Conservation (phyloP, 2,329 filamentous ascomycete species). For the Colletotrichum gigasporum region DNA sequence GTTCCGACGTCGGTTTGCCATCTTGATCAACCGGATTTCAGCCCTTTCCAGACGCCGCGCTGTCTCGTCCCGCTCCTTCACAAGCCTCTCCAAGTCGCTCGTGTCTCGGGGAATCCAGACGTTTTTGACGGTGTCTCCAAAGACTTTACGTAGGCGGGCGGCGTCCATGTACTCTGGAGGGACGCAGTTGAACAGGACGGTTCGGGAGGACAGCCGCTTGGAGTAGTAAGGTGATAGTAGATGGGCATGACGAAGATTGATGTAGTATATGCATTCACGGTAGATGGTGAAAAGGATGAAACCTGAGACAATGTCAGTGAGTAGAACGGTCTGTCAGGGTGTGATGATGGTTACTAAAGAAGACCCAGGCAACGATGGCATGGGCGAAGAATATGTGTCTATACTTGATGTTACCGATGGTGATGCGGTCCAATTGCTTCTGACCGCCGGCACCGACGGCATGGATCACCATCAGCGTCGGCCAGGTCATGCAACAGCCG, state of each 20-base stretch:
- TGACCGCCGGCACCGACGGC: constrained; percentile 77
- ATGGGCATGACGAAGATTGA: constrained; percentile 94
- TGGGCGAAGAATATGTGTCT: constrained; percentile 81
- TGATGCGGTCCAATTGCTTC: constrained; percentile 70
- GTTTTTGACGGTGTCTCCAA: constrained; percentile 80
- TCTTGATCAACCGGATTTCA: constrained; percentile 82
- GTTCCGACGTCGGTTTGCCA: constrained; percentile 62
- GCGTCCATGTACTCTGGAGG: constrained; percentile 81
- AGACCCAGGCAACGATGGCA: constrained; percentile 81
- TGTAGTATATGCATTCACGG: constrained; percentile 90
- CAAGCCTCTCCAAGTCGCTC: constrained; percentile 77
- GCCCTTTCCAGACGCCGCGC: constrained; percentile 84
- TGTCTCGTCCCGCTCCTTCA: constrained; percentile 78
- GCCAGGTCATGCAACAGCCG: constrained; percentile 85
- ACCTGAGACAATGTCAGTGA: constrained; percentile 40
- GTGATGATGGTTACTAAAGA: constrained; percentile 62
- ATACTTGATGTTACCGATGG: constrained; percentile 61
- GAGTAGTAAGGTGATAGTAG: constrained; percentile 86
- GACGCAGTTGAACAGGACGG: constrained; percentile 91
- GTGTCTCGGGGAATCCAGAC: constrained; percentile 86
- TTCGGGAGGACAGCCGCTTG: constrained; percentile 86
- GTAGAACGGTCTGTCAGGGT: too few relatives aligned
- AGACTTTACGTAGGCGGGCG: constrained; percentile 76
- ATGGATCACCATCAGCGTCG: constrained; percentile 85
- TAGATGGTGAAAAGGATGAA: constrained; percentile 93